Evolutionary conservation across 2,329 filamentous ascomycete species (phyloP), one percentile per base, ranked within the genome.

Genomic region (Diaporthe sp.): DNA sequence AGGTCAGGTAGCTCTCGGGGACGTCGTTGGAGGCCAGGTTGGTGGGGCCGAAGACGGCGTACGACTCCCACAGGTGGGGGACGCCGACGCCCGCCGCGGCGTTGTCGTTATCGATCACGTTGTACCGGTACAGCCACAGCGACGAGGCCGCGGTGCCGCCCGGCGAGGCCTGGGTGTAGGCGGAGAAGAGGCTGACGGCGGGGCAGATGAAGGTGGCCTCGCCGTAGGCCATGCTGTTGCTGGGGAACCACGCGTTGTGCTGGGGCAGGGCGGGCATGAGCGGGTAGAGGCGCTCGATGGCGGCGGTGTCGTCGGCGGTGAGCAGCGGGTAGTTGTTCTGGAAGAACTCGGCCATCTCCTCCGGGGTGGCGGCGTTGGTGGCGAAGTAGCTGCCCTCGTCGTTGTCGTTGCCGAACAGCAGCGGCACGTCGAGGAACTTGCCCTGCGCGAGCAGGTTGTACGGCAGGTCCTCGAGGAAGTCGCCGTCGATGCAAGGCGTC

Each of bases 351-450:
- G 78, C 73, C 63, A 87, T 80, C 15, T 85, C 81, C 8, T 78
- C 79, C 0, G 79, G 69, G 0, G 81, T 82, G 37, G 78, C 76
- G 22, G 84, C 83, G 76, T 88, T 81, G 73, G 78, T 68, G 44
- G 82, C 85, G 75, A 89, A 89, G 15, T 81, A 77, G 22, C 85
- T 84, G 55, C 88, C 88, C 78, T 89, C 87, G 72, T 89, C 79
- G 3, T 82, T 85, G 56, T 83, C 83, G 3, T 83, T 84, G 27
- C 87, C 87, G 55, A 85, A 87, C 25, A 92, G 86, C 0, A 86
- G 81, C 0, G 91, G 90, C 0, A 92, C 85, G 35, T 84, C 84
- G 75, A 90, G 80, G 79, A 90, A 89, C 9, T 84, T 85, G 0
- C 88, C 89, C 22, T 86, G 63, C 2, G 81, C 78, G 55, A 85